phyloP scores from a whole-genome alignment of 108 stramenopile species.

The Conticribra guillardii region DNA sequence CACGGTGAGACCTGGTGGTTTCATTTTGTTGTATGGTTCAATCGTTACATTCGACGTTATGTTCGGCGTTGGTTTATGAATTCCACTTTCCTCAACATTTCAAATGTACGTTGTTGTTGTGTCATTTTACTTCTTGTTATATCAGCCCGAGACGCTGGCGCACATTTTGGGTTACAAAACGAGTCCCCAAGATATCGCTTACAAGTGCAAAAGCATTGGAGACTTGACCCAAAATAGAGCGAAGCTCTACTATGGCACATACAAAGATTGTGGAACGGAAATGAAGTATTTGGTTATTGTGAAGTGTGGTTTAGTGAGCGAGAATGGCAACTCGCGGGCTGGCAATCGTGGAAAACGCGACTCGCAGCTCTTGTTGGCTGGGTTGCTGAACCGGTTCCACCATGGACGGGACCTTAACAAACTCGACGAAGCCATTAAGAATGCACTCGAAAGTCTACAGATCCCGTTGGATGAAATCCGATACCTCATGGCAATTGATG shows the following conservation, averaged over 20 bases:
- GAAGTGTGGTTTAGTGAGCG: slow-evolving; percentile 45
- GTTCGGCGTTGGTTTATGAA: too few species aligned
- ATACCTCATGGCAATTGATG: slow-evolving; percentile 63
- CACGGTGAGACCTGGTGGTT: too few species aligned
- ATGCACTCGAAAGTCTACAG: slow-evolving; percentile 34
- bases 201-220: slow-evolving; percentile 53
- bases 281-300: slow-evolving; percentile 62
- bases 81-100: too few species aligned
- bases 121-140: too few species aligned
- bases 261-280: slow-evolving; percentile 25
- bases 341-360: slow-evolving; percentile 65
- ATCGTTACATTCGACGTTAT: too few species aligned
- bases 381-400: slow-evolving; percentile 55
- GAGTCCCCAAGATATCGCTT: slow-evolving; percentile 18
- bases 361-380: slow-evolving; percentile 51
- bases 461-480: slow-evolving; percentile 43
- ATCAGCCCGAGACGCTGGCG: slow-evolving; percentile 36
- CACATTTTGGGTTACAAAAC: slow-evolving; percentile 46
- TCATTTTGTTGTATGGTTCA: too few species aligned
- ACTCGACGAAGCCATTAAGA: slow-evolving; percentile 44
- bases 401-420: slow-evolving; percentile 41
- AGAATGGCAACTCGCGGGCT: slow-evolving; percentile 27
- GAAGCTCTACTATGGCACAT: slow-evolving; percentile 49
- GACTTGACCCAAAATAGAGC: slow-evolving; percentile 36
- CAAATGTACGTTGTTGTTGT: too few species aligned